phyloP scores from a whole-genome alignment of 805 yeast species.

The Candida dajiaensis region DNA sequence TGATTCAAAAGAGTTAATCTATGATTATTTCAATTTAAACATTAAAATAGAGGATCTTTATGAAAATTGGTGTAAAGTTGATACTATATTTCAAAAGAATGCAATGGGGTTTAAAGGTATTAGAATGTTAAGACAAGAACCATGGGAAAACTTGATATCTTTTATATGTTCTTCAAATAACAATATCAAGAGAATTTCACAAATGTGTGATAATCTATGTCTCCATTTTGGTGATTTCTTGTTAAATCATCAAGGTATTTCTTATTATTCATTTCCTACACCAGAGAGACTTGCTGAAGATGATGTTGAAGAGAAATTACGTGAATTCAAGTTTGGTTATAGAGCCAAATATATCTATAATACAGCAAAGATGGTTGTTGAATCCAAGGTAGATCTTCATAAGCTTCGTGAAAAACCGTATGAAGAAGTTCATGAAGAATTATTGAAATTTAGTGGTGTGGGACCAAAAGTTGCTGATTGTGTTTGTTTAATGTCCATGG shows the following conservation, averaged over 20 bases:
- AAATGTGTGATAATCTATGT: conserved; percentile 83
- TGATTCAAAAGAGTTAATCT: conserved; percentile 39
- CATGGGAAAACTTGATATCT: conserved; percentile 90
- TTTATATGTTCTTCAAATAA: conserved; percentile 96
- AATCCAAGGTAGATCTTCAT: conserved; percentile 30
- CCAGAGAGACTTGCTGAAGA: conserved; percentile 43
- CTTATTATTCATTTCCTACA: conserved; percentile 69
- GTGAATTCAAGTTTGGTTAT: conserved; percentile 71
- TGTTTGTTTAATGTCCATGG: conserved; percentile 86
- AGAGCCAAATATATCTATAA: conserved; percentile 81
- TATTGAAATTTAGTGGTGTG: conserved; percentile 74
- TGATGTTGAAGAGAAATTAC: conserved; percentile 38
- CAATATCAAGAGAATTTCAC: conserved; percentile 87
- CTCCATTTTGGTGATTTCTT: conserved; percentile 60
- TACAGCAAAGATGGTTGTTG: conserved; percentile 51
- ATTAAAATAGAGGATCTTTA: conserved; percentile 51
- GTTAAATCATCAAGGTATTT: conserved; percentile 43
- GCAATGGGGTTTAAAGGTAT: conserved; percentile 53
- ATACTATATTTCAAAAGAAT: conserved; percentile 39
- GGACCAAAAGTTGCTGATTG: conserved; percentile 99
- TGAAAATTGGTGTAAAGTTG: conserved; percentile 53
- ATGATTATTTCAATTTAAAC: conserved; percentile 66
- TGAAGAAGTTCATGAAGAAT: conserved; percentile 47
- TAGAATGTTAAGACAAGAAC: conserved; percentile 85
- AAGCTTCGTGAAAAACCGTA: conserved; percentile 41